Conservation (phyloP, 2,329 filamentous ascomycete species). For the Colletotrichum sojae region DNA sequence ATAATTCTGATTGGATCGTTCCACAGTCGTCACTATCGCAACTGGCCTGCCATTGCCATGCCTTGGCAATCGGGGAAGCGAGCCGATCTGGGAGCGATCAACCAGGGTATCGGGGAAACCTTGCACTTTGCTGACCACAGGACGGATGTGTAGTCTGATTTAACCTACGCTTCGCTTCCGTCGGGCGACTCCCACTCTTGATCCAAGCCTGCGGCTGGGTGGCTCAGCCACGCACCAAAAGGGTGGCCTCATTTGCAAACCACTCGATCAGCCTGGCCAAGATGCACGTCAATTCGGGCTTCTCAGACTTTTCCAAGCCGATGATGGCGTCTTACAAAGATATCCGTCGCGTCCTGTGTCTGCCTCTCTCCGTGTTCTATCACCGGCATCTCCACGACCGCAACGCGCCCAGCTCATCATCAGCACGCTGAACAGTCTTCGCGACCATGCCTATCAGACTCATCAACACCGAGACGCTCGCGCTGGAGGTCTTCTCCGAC, state of each 20-base stretch:
- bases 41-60: no score
- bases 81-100: no score
- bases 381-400: no score
- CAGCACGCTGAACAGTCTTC: neutral
- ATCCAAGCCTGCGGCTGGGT: neutral
- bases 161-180: no score
- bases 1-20: no score
- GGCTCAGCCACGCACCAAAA: neutral
- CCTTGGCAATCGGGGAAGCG: no score
- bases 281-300: neutral
- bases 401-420: no score
- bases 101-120: no score
- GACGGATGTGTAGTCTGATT: no score
- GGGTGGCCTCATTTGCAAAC: neutral
- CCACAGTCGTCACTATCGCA: no score
- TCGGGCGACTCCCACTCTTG: no score
- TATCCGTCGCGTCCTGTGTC: neutral
- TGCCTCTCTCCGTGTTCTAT: neutral
- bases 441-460: neutral
- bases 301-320: neutral
- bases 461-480: neutral
- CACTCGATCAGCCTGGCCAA: neutral
- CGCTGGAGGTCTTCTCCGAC: rapidly evolving
- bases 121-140: no score
- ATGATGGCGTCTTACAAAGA: neutral